phyloP scores from a whole-genome alignment of 768 basidiomycete genomes.

The Boletus fagicola region DNA sequence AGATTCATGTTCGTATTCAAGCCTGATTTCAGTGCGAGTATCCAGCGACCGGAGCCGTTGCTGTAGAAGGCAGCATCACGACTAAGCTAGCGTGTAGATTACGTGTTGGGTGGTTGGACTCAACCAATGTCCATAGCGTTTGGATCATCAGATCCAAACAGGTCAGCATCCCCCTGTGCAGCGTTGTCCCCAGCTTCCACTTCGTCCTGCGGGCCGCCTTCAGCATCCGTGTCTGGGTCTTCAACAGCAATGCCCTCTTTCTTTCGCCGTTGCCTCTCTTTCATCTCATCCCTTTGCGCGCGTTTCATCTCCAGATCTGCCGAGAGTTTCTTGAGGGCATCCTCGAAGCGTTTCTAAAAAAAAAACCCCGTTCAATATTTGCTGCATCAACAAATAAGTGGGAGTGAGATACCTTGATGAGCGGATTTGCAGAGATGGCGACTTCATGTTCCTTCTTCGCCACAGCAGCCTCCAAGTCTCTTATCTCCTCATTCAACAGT shows the following conservation, averaged over 20 bases:
- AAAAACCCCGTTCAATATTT: not conserved
- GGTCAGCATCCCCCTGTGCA: slow-evolving; percentile 27
- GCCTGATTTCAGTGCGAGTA: not conserved
- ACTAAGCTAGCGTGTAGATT: not conserved
- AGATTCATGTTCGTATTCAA: not conserved
- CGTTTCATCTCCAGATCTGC: slow-evolving; percentile 84
- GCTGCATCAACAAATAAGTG: not conserved
- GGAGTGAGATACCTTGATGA: slow-evolving; percentile 63
- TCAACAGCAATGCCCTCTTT: slow-evolving; percentile 58
- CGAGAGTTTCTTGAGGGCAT: slow-evolving; percentile 83
- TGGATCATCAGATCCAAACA: slow-evolving; percentile 51
- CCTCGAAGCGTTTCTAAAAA: slow-evolving; percentile 85
- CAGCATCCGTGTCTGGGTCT: slow-evolving; percentile 43
- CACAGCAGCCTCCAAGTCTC: slow-evolving; percentile 85
- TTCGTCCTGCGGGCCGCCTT: slow-evolving; percentile 37
- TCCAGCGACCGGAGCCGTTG: not conserved
- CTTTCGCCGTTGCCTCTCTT: slow-evolving; percentile 67
- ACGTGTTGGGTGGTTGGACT: slow-evolving; percentile 1
- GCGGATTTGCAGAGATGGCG: slow-evolving; percentile 77
- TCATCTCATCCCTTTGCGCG: slow-evolving; percentile 75
- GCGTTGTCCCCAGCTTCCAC: slow-evolving; percentile 30
- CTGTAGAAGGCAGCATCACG: not conserved
- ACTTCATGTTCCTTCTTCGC: slow-evolving; percentile 83
- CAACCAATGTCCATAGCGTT: slow-evolving; percentile 34
- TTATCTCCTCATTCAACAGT: slow-evolving; percentile 83